Conservation (phyloP, 352 stramenopile species). For the Phytopythium boreale region DNA sequence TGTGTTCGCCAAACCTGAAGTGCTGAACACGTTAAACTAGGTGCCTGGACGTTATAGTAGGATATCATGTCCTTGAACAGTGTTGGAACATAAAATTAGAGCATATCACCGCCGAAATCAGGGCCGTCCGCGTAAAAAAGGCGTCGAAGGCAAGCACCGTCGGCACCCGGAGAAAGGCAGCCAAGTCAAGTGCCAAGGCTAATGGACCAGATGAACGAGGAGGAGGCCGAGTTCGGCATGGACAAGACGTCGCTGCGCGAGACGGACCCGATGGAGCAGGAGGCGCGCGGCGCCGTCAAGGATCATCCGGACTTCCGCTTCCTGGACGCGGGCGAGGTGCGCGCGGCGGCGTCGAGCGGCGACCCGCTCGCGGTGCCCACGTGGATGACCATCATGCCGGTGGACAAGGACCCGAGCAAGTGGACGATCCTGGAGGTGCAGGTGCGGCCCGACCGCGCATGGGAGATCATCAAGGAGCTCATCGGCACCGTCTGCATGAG, state of each 20-base stretch:
- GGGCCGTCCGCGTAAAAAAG: neutral
- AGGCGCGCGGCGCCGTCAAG: constrained; percentile 43
- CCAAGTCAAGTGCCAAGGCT: neutral
- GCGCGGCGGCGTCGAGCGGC: constrained; percentile 19
- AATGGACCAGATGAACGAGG: constrained; percentile 31
- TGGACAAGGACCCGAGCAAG: constrained; percentile 57
- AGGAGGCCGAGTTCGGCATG: constrained; percentile 75
- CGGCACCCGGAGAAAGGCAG: neutral
- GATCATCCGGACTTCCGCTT: constrained; percentile 74
- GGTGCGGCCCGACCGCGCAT: constrained; percentile 65
- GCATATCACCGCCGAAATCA: neutral
- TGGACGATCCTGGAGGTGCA: constrained; percentile 74
- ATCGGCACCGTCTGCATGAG: constrained; percentile 74
- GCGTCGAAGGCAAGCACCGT: neutral
- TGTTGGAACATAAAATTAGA: neutral
- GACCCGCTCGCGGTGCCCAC: constrained; percentile 33
- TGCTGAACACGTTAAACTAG: neutral
- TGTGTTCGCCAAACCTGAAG: neutral
- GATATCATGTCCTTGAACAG: neutral
- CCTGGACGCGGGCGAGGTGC: constrained; percentile 31
- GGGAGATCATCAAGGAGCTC: constrained; percentile 78
- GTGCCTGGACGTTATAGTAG: neutral
- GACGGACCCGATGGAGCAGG: constrained; percentile 65
- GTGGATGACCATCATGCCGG: constrained; percentile 54
- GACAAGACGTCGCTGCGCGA: constrained; percentile 49